phyloP scores from a whole-genome alignment of 2,329 filamentous ascomycete genomes.

The Fusarium gaditjirri region DNA sequence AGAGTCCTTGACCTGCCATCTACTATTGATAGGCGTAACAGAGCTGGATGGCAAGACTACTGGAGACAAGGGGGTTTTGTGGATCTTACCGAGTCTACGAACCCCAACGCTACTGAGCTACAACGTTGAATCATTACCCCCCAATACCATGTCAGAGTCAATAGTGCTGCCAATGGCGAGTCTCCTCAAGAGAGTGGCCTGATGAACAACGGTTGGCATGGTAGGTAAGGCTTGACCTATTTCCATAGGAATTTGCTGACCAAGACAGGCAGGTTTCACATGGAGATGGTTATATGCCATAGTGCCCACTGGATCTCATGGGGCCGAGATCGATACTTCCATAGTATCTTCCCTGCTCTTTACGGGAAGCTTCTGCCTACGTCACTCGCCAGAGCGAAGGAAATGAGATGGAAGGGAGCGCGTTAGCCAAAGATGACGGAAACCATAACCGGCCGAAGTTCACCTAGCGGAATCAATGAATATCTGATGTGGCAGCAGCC shows the following conservation, averaged over 20 bases:
- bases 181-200: conserved; percentile 57
- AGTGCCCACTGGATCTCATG: conserved; percentile 54
- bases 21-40: conserved; percentile 40
- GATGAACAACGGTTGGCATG: conserved; percentile 60
- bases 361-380: conserved; percentile 59
- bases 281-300: conserved; percentile 58
- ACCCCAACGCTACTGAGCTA: conserved; percentile 53
- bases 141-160: conserved; percentile 57
- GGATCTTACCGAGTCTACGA: conserved; percentile 52
- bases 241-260: not conserved
- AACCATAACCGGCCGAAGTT: conserved; percentile 33
- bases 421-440: conserved; percentile 55
- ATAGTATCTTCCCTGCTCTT: conserved; percentile 52
- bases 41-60: conserved; percentile 48
- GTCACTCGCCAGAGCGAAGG: conserved; percentile 50
- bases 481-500: conserved; percentile 71
- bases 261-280: conserved; percentile 50
- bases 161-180: conserved; percentile 51
- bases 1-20: conserved; percentile 40
- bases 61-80: conserved; percentile 56
- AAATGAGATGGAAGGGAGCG: conserved; percentile 57
- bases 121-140: conserved; percentile 57
- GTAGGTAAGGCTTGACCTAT: conserved; percentile 21
- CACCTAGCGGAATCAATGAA: conserved; percentile 67
- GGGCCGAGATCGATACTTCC: conserved; percentile 51